Percentiles rank a stretch among this genome's conserved stretches.
Conservation (phyloP, 352 stramenopile species). For the Peronospora destructor region DNA sequence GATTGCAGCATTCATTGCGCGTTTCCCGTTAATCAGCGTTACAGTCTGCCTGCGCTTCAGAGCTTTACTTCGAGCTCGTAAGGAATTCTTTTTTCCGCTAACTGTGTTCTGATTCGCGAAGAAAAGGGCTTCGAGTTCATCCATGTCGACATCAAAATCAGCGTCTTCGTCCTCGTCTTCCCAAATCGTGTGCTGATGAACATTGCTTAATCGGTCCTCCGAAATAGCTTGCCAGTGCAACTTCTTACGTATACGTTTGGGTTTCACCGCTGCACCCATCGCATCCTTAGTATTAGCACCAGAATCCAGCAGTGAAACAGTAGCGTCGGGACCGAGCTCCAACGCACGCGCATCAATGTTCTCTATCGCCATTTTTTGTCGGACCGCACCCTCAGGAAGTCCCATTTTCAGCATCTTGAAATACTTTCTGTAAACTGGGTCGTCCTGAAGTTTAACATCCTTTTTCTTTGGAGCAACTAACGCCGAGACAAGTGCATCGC, state of each 20-base stretch:
- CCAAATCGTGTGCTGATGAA: constrained; percentile 74
- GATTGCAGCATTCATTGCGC: constrained; percentile 97
- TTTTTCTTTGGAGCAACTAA: constrained; percentile 24
- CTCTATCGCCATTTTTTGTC: constrained; percentile 75
- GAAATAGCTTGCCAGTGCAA: constrained; percentile 86
- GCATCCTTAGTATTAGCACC: background rate
- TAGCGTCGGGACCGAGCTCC: constrained; percentile 55
- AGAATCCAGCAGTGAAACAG: constrained; percentile 34
- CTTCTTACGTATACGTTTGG: constrained; percentile 69
- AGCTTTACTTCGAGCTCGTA: constrained; percentile 28
- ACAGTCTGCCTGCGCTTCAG: constrained; percentile 80
- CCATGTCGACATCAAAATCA: constrained; percentile 83
- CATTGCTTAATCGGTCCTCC: constrained; percentile 66
- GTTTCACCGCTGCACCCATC: constrained; percentile 11
- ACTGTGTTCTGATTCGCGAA: constrained; percentile 54
- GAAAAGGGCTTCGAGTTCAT: constrained; percentile 82
- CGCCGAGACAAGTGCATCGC: constrained; percentile 38
- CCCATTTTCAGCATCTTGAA: constrained; percentile 93
- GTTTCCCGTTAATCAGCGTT: constrained; percentile 91
- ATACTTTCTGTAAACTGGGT: constrained; percentile 81
- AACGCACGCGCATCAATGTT: constrained; percentile 48
- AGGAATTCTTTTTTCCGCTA: constrained; percentile 42
- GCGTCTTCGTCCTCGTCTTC: constrained; percentile 72
- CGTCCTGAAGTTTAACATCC: constrained; percentile 39
- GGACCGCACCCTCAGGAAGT: constrained; percentile 77